Conservation (phyloP, 805 yeast genomes). For the Nakazawaea laoshanensis region DNA sequence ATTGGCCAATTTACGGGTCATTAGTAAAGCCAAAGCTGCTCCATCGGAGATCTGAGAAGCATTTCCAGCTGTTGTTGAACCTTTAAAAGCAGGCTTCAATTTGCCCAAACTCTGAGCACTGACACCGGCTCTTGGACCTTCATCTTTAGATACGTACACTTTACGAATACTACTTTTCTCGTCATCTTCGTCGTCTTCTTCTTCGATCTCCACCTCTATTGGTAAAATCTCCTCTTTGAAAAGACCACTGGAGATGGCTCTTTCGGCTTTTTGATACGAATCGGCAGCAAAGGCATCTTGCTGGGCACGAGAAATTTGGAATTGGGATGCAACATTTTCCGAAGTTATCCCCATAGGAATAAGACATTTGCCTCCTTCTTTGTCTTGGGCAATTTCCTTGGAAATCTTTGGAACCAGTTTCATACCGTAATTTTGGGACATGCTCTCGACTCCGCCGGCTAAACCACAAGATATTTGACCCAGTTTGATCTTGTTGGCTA, state of each 20-base stretch:
- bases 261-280: constrained; percentile 79
- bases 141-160: constrained; percentile 60
- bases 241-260: constrained; percentile 60
- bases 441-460: constrained; percentile 90
- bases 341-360: constrained; percentile 96
- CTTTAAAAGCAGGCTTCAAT: constrained; percentile 84
- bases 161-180: constrained; percentile 32
- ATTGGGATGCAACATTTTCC: constrained; percentile 77
- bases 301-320: constrained; percentile 50
- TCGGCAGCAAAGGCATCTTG: constrained; percentile 89
- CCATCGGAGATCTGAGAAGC: constrained; percentile 96
- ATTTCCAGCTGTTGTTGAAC: constrained; percentile 91
- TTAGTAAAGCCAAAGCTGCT: constrained; percentile 82
- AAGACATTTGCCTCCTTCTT: constrained; percentile 56
- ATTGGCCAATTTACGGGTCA: constrained; percentile 81
- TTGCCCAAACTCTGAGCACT: constrained; percentile 69
- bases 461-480: constrained; percentile 91
- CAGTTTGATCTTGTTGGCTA: constrained; percentile 71
- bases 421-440: constrained; percentile 88
- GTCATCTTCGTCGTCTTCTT: constrained; percentile 48
- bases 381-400: constrained; percentile 28
- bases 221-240: constrained; percentile 90
- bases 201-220: constrained; percentile 49
- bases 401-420: constrained; percentile 59
- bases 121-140: constrained; percentile 86